phyloP scores from a whole-genome alignment of 768 basidiomycete genomes.

The Tulasnella sp. region DNA sequence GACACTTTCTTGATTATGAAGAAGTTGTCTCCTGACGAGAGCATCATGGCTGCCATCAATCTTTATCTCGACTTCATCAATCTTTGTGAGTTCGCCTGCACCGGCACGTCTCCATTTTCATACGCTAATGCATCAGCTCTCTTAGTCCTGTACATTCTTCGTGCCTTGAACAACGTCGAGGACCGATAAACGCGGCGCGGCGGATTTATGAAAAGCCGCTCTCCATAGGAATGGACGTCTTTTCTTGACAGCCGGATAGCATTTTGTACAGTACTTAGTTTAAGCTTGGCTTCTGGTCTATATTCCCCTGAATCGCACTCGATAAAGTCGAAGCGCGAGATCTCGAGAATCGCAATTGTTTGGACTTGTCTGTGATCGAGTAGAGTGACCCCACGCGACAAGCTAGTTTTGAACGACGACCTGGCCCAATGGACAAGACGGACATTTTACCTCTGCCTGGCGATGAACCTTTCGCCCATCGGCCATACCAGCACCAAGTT shows the following conservation, averaged over 20 bases:
- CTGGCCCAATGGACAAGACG: slow-evolving; percentile 13
- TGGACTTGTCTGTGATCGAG: slow-evolving; percentile 6
- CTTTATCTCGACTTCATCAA: slow-evolving; percentile 78
- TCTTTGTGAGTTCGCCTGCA: slow-evolving; percentile 62
- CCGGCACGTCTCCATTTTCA: neutral
- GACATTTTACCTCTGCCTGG: slow-evolving; percentile 6
- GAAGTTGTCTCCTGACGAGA: slow-evolving; percentile 89
- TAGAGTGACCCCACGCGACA: neutral
- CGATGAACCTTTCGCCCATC: slow-evolving; percentile 4
- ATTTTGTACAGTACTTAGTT: neutral
- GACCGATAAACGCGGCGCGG: slow-evolving; percentile 13
- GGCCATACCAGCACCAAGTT: neutral
- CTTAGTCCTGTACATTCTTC: slow-evolving; percentile 81
- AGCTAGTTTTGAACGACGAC: neutral
- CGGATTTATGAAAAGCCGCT: neutral
- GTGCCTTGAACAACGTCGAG: slow-evolving; percentile 64
- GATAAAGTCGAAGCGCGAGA: neutral
- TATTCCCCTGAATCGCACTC: neutral
- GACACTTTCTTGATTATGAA: slow-evolving; percentile 91
- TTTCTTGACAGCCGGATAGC: neutral
- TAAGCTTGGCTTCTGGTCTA: neutral
- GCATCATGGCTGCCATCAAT: slow-evolving; percentile 84
- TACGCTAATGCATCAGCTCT: slow-evolving; percentile 29
- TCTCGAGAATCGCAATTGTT: neutral
- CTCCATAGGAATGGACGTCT: neutral